phyloP scores from a whole-genome alignment of 1,284 basidiomycete species.

The Inonotus hispidus region DNA sequence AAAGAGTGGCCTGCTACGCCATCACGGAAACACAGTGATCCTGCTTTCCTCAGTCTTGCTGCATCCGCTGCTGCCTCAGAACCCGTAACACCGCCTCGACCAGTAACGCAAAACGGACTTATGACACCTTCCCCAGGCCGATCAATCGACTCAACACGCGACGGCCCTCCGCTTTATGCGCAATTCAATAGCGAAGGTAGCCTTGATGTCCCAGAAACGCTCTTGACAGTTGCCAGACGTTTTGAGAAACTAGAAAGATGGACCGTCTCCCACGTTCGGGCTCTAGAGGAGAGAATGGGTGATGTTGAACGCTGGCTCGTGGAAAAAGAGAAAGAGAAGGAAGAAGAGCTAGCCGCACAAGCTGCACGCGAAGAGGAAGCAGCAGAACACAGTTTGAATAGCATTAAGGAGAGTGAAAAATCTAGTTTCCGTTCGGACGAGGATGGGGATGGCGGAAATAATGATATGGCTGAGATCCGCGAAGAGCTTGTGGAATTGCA shows the following conservation, averaged over 20 bases:
- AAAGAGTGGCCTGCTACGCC: constrained; percentile 49
- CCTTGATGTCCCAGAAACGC: constrained; percentile 63
- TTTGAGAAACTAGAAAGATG: constrained; percentile 85
- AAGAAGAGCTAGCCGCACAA: constrained; percentile 19
- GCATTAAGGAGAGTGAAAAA: constrained; percentile 4
- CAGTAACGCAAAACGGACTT: constrained; percentile 37
- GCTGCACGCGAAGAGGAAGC: constrained; percentile 1
- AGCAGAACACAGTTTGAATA: background rate
- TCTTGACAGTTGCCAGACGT: constrained; percentile 61
- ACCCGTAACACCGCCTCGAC: constrained; percentile 48
- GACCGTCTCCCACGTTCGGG: constrained; percentile 76
- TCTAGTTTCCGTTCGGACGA: constrained; percentile 20
- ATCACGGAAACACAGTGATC: constrained; percentile 47
- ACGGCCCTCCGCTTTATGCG: constrained; percentile 64
- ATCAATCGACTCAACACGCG: constrained; percentile 40
- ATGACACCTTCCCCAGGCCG: constrained; percentile 29
- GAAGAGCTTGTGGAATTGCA: constrained; percentile 68
- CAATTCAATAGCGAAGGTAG: constrained; percentile 64
- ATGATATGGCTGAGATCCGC: constrained; percentile 47
- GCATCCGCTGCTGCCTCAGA: constrained; percentile 9
- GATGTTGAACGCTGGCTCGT: constrained; percentile 80
- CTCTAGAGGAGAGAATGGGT: constrained; percentile 76
- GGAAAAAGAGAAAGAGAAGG: constrained; percentile 36
- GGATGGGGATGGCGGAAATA: constrained; percentile 24
- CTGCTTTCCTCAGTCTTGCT: constrained; percentile 50